A percentile compares a stretch with the other conserved stretches of the same genome.
These are phyloP conservation scores for Microcyclospora tardicrescens DNA, from an alignment of 2,329 filamentous ascomycete species.

Conservation along the genomic window DNA sequence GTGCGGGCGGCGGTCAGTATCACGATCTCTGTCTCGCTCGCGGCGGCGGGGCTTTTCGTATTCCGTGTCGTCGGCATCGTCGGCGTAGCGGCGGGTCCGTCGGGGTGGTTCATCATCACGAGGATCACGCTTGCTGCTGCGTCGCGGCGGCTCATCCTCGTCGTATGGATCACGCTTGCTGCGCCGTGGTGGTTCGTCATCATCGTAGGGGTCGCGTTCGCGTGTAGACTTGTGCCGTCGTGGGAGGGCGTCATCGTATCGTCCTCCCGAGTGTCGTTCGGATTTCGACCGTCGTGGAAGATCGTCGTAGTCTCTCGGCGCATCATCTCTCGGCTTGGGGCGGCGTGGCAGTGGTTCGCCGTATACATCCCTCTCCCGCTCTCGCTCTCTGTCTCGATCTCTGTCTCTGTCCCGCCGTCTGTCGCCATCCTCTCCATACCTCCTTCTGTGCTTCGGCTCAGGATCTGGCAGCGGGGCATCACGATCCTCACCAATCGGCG, in stretches of 20 bases:
- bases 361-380: background rate
- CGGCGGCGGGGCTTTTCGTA: conserved; percentile 2
- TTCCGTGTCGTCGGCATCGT: conserved; percentile 7
- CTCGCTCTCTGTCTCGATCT: too few relatives aligned
- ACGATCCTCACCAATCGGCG: conserved; percentile 7
- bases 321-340: conserved; percentile 1
- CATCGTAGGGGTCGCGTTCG: background rate
- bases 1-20: background rate
- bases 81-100: background rate
- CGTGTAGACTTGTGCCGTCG: background rate
- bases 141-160: conserved; percentile 2
- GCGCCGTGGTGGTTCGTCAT: conserved; percentile 2
- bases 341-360: conserved; percentile 1
- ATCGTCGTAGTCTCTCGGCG: background rate
- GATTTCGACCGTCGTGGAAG: background rate
- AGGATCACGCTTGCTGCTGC: conserved; percentile 2
- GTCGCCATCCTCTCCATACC: too few relatives aligned
- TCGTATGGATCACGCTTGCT: background rate
- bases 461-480: background rate
- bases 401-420: too few relatives aligned
- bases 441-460: too few relatives aligned
- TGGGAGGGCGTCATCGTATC: conserved; percentile 1
- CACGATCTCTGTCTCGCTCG: conserved; percentile 2
- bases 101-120: conserved; percentile 2
- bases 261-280: background rate